Evolutionary conservation across 305 asterid genomes (phyloP), one percentile per base, ranked within the genome.

Genomic region (Fraxinus xanthoxyloides): DNA sequence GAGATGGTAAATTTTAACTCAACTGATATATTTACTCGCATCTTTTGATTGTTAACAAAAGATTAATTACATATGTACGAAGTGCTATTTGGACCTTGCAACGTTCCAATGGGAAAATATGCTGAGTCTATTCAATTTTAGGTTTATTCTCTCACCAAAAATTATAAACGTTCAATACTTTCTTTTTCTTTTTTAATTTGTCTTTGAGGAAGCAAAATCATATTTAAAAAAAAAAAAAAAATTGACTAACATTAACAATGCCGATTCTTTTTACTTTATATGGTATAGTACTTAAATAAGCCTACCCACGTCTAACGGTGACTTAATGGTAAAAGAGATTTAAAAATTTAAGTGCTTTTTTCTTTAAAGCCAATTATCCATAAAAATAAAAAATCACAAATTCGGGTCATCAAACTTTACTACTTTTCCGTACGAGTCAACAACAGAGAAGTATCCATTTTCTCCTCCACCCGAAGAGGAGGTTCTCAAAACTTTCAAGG

Each of bases 401-500:
- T 48, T 48, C 15, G 59, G 59, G 59, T 15, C 59, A 48, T 48
- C 32, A 67, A 56, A 83, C 36, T 3, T 70, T 78, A 81, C 82
- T 79, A 85, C 26, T 63, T 81, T 83, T 81, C 80, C 88, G 86
- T 81, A 43, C 0, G 83, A 75, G 81, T 36, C 86, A 79, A 80
- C 79, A 80, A 77, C 38, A 46, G 15, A 24, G 73, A 82, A 26
- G 34, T 63, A 31, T 30, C 81, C 19, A 21, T 40, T 40, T 36
- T 7, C 10, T 7, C 2, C 77, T 83, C 86, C 81, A 85, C 85
- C 80, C 56, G 82, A 77, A 76, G 73, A 78, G 67, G 88, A 87
- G 73, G 89, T 85, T 89, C 84, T 23, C 35, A 67, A 67, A 75
- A 19, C 26, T n/a, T 56, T n/a, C 23, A 56, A 12, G 67, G 28